A percentile compares a stretch with the other conserved stretches of the same genome.
These are phyloP conservation scores for Exsudoporus frostii DNA, from an alignment of 768 basidiomycete species.

Conservation along the genomic window DNA sequence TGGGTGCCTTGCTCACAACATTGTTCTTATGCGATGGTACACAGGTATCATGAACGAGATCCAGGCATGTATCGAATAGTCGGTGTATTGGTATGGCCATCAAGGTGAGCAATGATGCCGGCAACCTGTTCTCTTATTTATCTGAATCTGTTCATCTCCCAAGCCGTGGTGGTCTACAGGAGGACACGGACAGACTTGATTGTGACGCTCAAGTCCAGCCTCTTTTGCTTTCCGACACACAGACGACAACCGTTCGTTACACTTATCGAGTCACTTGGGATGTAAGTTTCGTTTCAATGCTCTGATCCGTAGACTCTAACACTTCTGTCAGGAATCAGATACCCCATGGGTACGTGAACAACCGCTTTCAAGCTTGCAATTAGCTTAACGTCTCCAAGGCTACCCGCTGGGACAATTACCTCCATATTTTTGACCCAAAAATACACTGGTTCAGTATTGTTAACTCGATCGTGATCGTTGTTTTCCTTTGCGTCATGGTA, in stretches of 20 bases:
- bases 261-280: slow-evolving; percentile 89
- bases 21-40: slow-evolving; percentile 8
- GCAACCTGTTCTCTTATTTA: not conserved
- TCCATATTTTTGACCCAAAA: slow-evolving; percentile 88
- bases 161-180: slow-evolving; percentile 66
- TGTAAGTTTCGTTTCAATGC: slow-evolving; percentile 40
- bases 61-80: slow-evolving; percentile 80
- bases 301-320: slow-evolving; percentile 1
- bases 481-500: slow-evolving; percentile 92
- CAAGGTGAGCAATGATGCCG: slow-evolving; percentile 31
- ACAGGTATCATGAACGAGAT: slow-evolving; percentile 77
- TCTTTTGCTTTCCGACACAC: slow-evolving; percentile 59
- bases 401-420: slow-evolving; percentile 94
- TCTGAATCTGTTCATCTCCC: slow-evolving; percentile 1
- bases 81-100: slow-evolving; percentile 86
- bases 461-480: slow-evolving; percentile 87
- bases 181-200: slow-evolving; percentile 35
- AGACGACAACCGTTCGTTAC: slow-evolving; percentile 66
- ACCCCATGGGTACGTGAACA: slow-evolving; percentile 66
- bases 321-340: slow-evolving; percentile 62
- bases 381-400: slow-evolving; percentile 50
- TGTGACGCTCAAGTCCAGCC: slow-evolving; percentile 50
- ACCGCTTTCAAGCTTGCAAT: not conserved
- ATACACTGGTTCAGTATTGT: slow-evolving; percentile 97
- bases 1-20: not conserved